Conservation (phyloP, 2,329 filamentous ascomycete genomes). For the Diaporthe ilicicola region DNA sequence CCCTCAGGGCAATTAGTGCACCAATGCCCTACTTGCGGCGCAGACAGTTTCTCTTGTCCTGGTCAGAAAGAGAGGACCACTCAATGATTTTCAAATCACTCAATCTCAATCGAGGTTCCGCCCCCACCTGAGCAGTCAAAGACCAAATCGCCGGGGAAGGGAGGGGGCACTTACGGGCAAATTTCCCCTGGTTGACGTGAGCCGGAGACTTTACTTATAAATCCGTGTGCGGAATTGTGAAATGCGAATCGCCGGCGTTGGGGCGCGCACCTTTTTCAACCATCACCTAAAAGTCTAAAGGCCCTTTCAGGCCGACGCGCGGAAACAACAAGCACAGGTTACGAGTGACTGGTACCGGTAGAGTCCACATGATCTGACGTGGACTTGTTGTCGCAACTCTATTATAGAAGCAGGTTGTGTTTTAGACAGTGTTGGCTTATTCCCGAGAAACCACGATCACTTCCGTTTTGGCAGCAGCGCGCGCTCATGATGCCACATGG, state of each 20-base stretch:
- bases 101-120: not conserved
- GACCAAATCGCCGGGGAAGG: not conserved
- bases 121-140: not conserved
- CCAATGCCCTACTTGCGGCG: too few species aligned
- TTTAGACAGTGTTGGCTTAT: not conserved
- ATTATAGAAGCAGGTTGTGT: too few species aligned
- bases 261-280: too few species aligned
- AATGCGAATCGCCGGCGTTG: not conserved
- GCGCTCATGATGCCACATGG: slow-evolving; percentile 26
- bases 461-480: not conserved
- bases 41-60: not conserved
- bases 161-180: not conserved
- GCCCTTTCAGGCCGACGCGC: too few species aligned
- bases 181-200: too few species aligned
- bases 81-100: not conserved
- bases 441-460: not conserved
- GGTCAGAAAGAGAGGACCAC: not conserved
- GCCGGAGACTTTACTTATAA: not conserved
- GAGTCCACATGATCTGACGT: not conserved
- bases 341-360: too few species aligned
- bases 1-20: too few species aligned
- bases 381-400: not conserved
- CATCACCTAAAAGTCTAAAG: too few species aligned
- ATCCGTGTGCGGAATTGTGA: not conserved
- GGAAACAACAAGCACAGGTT: not conserved